phyloP scores from a whole-genome alignment of 352 stramenopile genomes.

The Phytophthora syringae region DNA sequence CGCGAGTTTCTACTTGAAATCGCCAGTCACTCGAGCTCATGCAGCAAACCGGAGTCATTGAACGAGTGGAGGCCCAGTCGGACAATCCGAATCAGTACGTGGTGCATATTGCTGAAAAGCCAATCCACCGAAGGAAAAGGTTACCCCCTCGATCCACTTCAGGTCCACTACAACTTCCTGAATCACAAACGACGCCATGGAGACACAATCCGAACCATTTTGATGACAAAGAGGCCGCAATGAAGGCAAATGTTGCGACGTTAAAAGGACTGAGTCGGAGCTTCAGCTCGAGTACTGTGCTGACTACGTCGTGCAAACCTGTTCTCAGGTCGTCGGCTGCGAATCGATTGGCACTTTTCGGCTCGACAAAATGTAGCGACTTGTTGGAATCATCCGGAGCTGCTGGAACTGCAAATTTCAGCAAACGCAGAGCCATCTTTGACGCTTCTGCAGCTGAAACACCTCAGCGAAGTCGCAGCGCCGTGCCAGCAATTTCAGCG shows the following conservation, averaged over 20 bases:
- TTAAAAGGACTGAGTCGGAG: constrained; percentile 30
- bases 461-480: constrained; percentile 18
- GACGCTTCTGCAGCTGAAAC: too few relatives aligned
- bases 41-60: constrained; percentile 70
- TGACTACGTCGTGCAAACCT: constrained; percentile 23
- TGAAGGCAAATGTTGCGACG: constrained; percentile 29
- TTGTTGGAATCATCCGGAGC: constrained; percentile 18
- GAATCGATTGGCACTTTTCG: constrained; percentile 31
- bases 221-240: constrained; percentile 1
- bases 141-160: constrained; percentile 35
- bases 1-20: constrained; percentile 73
- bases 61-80: constrained; percentile 49
- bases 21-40: constrained; percentile 58
- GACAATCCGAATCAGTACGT: constrained; percentile 76
- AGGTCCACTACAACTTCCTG: constrained; percentile 22
- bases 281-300: constrained; percentile 21
- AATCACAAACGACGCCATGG: constrained; percentile 25
- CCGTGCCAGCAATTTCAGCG: neutral
- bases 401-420: neutral
- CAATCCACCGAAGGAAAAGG: constrained; percentile 49
- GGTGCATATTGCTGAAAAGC: constrained; percentile 64
- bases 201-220: constrained; percentile 28
- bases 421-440: constrained; percentile 15
- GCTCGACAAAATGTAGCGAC: constrained; percentile 30
- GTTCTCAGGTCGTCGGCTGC: constrained; percentile 31